Percentiles rank a stretch among this genome's conserved stretches.
Evolutionary conservation across 1,284 basidiomycete genomes (phyloP).

Genomic region (Microbotryomycetes sp.): DNA sequence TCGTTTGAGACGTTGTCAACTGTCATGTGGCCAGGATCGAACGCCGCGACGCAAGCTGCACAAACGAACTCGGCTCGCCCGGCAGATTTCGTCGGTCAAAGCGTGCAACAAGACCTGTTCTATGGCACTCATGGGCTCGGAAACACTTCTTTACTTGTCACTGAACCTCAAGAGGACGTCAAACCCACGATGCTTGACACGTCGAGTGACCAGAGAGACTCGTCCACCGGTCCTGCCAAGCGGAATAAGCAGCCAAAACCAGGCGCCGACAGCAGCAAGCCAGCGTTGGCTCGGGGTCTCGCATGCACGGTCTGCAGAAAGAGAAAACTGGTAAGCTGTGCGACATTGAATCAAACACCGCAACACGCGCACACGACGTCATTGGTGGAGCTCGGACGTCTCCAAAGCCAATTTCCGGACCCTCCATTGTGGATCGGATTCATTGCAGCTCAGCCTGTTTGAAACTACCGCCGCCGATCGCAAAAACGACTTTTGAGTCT

Average conservation of each 20-base stretch:
- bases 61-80: no score
- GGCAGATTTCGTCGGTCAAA: no score
- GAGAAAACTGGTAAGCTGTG: conserved; percentile 20
- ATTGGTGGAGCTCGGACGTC: not conserved
- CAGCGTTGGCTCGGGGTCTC: conserved; percentile 17
- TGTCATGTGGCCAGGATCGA: no score
- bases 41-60: no score
- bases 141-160: not conserved
- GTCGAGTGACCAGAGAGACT: not conserved
- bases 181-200: not conserved
- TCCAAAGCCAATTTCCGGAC: no score
- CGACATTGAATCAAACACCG: not conserved
- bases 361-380: not conserved
- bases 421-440: no score
- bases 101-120: not conserved
- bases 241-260: not conserved
- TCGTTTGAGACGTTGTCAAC: no score
- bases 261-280: not conserved
- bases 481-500: not conserved
- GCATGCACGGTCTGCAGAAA: conserved; percentile 24
- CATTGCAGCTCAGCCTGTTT: no score
- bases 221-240: not conserved
- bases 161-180: not conserved
- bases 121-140: not conserved
- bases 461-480: no score